Base-by-base conservation (phyloP, 768 basidiomycete species). In the Panus rudis region DNA sequence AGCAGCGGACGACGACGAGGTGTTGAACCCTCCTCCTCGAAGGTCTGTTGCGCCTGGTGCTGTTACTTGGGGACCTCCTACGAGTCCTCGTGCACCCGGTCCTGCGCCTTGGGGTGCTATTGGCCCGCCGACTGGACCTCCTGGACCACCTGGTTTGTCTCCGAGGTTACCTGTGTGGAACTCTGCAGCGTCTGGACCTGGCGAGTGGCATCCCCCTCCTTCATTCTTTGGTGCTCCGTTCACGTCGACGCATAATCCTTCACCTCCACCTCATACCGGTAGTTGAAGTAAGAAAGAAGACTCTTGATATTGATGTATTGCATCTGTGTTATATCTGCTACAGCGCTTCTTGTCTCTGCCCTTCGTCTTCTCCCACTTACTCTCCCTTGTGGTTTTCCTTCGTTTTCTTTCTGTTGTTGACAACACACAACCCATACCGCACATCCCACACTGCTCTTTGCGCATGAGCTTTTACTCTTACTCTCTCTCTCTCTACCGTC, bases 1-100 rank as follows among this genome's bases (percentile, higher is more conserved):
- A 16, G 76, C 79, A 3, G 76, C 84, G 12, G 85, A 87, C 47
- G 86, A 86, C 47, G 87, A 90, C 57, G 86, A 89, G 56, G 81
- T 88, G 10, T 75, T 89, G 13, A 63, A 71, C 30, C 63, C 71
- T 14, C 69, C 71, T 6, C 65, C 74, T 37, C 65, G 74, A 19
- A 51, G 58, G 12, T 31, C 47, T 6, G 61, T 59, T 30, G 64
- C 58, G 1, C 61, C 61, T 26, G 63, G 65, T 34, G 62, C 63
- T 3, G 68, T 73, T 63, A 73, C 65, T 2, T 80, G 79, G 78
- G 68, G 69, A 3, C 63, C 52, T 28, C 49, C 69, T 21, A 54
- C 70, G 38, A 72, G 74, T 13, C 63, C 67, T 16, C 64, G 63
- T 6, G 60, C 63, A 7, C 65, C 62, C 7, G 66, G 66, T 7